phyloP scores from a whole-genome alignment of 2,329 filamentous ascomycete species.

The Fusarium subglutinans region DNA sequence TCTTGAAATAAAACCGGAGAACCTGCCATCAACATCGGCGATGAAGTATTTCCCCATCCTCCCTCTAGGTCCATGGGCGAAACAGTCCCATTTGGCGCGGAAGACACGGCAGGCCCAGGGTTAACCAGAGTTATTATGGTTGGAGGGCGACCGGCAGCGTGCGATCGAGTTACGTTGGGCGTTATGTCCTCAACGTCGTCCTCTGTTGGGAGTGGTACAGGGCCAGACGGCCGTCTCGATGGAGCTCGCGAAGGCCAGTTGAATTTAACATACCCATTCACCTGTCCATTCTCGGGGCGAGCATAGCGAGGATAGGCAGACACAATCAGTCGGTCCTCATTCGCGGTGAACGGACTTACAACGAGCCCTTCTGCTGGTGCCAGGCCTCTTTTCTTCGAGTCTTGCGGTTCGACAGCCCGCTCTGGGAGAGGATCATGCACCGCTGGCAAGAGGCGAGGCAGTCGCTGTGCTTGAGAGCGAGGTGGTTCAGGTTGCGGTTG shows the following conservation, averaged over 20 bases:
- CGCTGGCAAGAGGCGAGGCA: conserved; percentile 29
- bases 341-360: conserved; percentile 48
- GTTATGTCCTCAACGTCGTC: conserved; percentile 30
- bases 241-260: conserved; percentile 45
- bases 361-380: conserved; percentile 14
- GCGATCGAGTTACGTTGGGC: conserved; percentile 10
- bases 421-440: conserved; percentile 6
- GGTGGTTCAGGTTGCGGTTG: conserved; percentile 1
- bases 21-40: neutral
- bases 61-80: conserved; percentile 17
- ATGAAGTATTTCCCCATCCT: conserved; percentile 14
- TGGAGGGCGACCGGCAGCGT: conserved; percentile 6
- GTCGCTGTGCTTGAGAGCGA: conserved; percentile 10
- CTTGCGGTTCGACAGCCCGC: conserved; percentile 7
- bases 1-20: conserved; percentile 18
- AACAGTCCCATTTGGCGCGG: neutral
- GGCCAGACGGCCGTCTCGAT: conserved; percentile 21
- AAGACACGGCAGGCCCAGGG: conserved; percentile 3
- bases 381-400: conserved; percentile 11
- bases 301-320: conserved; percentile 37
- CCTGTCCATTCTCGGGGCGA: conserved; percentile 47
- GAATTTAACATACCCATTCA: conserved; percentile 53
- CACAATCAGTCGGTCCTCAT: conserved; percentile 43
- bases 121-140: conserved; percentile 10
- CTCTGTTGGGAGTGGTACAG: conserved; percentile 4